Evolutionary conservation across 2,329 filamentous ascomycete genomes (phyloP).

Genomic region (Alternaria conjuncta): DNA sequence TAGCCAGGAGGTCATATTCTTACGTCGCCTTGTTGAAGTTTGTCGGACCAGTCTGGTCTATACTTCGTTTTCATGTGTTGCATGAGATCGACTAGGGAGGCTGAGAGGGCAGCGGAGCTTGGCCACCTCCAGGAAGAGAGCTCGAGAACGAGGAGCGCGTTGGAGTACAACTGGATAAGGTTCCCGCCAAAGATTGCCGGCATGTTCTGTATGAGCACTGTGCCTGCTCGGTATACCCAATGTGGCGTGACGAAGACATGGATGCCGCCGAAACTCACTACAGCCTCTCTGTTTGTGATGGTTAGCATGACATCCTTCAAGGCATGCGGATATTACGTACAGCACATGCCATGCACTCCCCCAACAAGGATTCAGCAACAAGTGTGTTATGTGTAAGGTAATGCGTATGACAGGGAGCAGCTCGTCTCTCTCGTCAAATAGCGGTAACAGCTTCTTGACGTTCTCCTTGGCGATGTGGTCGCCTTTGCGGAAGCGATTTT

Average conservation of each 20-base stretch:
- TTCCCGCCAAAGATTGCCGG: slow-evolving; percentile 37
- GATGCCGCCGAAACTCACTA: slow-evolving; percentile 38
- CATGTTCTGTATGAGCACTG: slow-evolving; percentile 42
- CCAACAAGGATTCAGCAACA: slow-evolving; percentile 43
- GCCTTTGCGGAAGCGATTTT: slow-evolving; percentile 45
- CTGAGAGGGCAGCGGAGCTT: slow-evolving; percentile 36
- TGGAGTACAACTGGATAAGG: slow-evolving; percentile 44
- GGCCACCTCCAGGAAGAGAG: slow-evolving; percentile 45
- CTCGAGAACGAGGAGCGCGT: slow-evolving; percentile 44
- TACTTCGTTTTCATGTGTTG: slow-evolving; percentile 41
- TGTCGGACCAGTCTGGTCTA: slow-evolving; percentile 35
- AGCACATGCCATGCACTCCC: slow-evolving; percentile 38
- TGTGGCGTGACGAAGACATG: slow-evolving; percentile 45
- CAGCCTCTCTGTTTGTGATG: slow-evolving; percentile 33
- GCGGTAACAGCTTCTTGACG: slow-evolving; percentile 33
- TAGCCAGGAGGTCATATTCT: slow-evolving; percentile 29
- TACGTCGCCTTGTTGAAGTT: slow-evolving; percentile 34
- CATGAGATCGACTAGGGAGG: slow-evolving; percentile 41
- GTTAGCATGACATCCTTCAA: not conserved
- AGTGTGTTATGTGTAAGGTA: slow-evolving; percentile 41
- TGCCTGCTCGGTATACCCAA: slow-evolving; percentile 45
- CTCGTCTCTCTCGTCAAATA: slow-evolving; percentile 31
- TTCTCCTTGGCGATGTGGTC: slow-evolving; percentile 26
- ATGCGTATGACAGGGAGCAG: slow-evolving; percentile 38
- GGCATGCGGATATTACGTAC: not conserved